Base-by-base conservation (phyloP, 306 rosid species). In the Arachis stenosperma region DNA sequence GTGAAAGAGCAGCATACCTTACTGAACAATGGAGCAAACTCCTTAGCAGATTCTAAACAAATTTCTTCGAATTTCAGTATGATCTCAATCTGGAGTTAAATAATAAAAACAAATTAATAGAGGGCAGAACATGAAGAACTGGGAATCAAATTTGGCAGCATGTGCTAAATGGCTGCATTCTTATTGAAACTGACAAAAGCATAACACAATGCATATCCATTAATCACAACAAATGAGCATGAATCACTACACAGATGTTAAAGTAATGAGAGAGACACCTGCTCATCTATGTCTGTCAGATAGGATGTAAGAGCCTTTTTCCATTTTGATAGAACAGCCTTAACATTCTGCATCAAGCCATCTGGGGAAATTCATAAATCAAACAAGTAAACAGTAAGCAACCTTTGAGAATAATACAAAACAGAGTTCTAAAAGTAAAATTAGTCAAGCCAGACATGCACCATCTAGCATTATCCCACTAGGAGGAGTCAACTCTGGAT, bases 61-160 rank as follows among this genome's bases (percentile, higher is more conserved):
- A 95, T 87, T 70, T 95, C 99, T 84, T 95, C 99, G 73, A 92
- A 90, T 81, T 78, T 91, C 27, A 91, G 92, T 75, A 95, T 87
- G 44, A 95, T 91, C 81, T 95, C 99, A 40, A 95, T 95, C 99
- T 95, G 87, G 54, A 81, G 78, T 27, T 17, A 56, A 44, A 51
- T 46, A 66, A 12, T 9, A 39, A 52, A 56, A 72, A 46, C 59
- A 22, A 54, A 76, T 17, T 36, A 75, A 72, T 11, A 62, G 47
- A 70, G 50, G 51, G 11, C 50, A 52, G 56, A 70, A 37, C 52
- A 74, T 47, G 52, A 47, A 36, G 70, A 39, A 54, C 37, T 14
- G 51, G 61, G 62, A 65, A 59, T 47, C 59, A 11, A 65, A 76
- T 8, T 57, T 17, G 22, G 13, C 62, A 67, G 42, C 57, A 61